phyloP scores from a whole-genome alignment of 192 early-diverging fungal species.

The Gryganskiella cystojenkinii region DNA sequence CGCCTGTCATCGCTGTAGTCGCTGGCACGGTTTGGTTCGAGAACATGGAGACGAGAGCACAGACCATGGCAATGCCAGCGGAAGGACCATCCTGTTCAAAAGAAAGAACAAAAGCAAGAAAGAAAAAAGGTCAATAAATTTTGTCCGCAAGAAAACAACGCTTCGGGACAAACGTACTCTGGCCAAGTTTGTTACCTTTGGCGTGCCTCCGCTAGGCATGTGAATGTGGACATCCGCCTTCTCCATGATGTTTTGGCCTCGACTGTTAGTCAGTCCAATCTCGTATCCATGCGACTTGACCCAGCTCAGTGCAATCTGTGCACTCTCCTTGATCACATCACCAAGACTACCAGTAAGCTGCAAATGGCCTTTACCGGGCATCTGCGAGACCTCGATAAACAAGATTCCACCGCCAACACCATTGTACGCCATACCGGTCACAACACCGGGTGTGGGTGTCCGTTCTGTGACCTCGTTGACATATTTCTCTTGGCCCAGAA shows the following conservation, averaged over 20 bases:
- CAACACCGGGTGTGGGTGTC: conserved; percentile 74
- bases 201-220: conserved; percentile 80
- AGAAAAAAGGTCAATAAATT: not conserved
- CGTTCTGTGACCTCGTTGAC: conserved; percentile 79
- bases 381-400: conserved; percentile 83
- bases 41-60: conserved; percentile 83
- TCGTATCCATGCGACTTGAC: conserved; percentile 74
- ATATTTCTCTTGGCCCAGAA: conserved; percentile 75
- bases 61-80: conserved; percentile 75
- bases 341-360: conserved; percentile 79
- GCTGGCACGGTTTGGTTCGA: conserved; percentile 62
- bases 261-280: conserved; percentile 60
- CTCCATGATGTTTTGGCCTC: conserved; percentile 62
- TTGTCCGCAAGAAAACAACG: not conserved
- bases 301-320: conserved; percentile 81
- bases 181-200: conserved; percentile 72
- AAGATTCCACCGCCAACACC: conserved; percentile 79
- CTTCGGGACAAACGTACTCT: too few relatives aligned
- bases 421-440: conserved; percentile 86
- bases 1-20: conserved; percentile 85
- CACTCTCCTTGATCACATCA: conserved; percentile 89
- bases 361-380: conserved; percentile 76
- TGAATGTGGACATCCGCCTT: conserved; percentile 88
- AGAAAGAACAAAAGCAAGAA: not conserved
- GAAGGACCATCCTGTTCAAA: conserved; percentile 75